Evolutionary conservation across 441 rosid species (phyloP).

Genomic region (Erodium moschatum): DNA sequence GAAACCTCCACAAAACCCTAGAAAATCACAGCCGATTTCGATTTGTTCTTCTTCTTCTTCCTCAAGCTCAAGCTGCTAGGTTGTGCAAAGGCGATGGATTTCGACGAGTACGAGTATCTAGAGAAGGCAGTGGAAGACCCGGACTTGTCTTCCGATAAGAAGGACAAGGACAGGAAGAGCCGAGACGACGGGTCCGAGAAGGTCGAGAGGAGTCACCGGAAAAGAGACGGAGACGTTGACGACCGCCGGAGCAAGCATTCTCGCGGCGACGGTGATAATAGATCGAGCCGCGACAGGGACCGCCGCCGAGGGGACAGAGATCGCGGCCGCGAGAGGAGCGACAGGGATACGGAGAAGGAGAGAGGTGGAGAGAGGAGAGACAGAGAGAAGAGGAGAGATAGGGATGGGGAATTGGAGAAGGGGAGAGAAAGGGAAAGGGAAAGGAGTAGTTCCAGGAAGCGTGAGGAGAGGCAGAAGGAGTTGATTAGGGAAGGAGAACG

Average conservation of each 20-base stretch:
- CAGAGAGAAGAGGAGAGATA: constrained; percentile 36
- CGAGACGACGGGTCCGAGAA: constrained; percentile 41
- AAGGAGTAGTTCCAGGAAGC: constrained; percentile 48
- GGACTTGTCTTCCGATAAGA: constrained; percentile 28
- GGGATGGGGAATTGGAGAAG: constrained; percentile 21
- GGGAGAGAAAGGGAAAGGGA: constrained; percentile 29
- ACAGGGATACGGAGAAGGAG: constrained; percentile 19
- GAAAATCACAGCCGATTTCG: not conserved
- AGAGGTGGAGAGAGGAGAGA: constrained; percentile 17
- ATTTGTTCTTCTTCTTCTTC: not conserved
- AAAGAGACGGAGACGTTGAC: constrained; percentile 44
- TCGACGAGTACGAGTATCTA: constrained; percentile 89
- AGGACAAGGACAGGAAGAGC: constrained; percentile 29
- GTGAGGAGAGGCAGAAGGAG: constrained; percentile 27
- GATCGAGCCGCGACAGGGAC: constrained; percentile 40
- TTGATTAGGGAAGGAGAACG: constrained; percentile 18
- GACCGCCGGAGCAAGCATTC: constrained; percentile 46
- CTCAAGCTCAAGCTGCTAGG: too few relatives aligned
- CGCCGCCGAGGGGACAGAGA: constrained; percentile 13
- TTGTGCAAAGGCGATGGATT: constrained; percentile 38
- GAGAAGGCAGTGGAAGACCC: constrained; percentile 74
- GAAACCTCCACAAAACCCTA: not conserved
- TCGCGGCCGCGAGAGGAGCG: constrained; percentile 18
- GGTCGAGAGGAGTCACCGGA: constrained; percentile 67
- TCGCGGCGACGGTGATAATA: constrained; percentile 34